phyloP scores from a whole-genome alignment of 2,329 filamentous ascomycete genomes.

The Penicillium rolfsii region DNA sequence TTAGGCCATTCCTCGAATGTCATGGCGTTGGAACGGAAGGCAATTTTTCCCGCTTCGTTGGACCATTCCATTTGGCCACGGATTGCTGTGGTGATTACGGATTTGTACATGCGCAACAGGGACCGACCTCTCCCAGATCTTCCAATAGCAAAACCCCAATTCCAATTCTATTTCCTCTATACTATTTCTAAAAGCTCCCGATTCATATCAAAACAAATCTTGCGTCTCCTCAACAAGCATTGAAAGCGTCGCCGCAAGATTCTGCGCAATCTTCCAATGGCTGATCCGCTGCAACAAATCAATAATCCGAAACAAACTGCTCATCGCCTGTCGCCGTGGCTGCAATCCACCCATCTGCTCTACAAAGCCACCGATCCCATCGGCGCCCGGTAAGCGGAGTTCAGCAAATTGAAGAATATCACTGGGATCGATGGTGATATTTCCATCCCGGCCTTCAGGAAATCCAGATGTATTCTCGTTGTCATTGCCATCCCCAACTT shows the following conservation, averaged over 20 bases:
- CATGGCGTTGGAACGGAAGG: too few relatives aligned
- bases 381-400: constrained; percentile 7
- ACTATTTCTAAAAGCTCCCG: too few relatives aligned
- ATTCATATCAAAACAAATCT: constrained; percentile 10
- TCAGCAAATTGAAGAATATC: constrained; percentile 12
- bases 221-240: constrained; percentile 18
- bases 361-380: constrained; percentile 5
- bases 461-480: background rate
- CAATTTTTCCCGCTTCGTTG: too few relatives aligned
- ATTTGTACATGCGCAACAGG: too few relatives aligned
- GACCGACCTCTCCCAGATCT: too few relatives aligned
- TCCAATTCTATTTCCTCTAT: background rate
- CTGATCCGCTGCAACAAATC: constrained; percentile 18
- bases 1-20: too few relatives aligned
- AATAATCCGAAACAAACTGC: constrained; percentile 17
- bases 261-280: constrained; percentile 16
- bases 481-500: background rate
- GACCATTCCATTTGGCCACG: too few relatives aligned
- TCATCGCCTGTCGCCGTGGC: constrained; percentile 8
- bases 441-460: background rate
- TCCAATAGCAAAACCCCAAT: too few relatives aligned
- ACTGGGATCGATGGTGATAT: background rate
- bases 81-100: too few relatives aligned
- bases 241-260: constrained; percentile 16
- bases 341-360: constrained; percentile 12